Conservation (phyloP, 257 asterid genomes). For the Solanum sparsipilum region DNA sequence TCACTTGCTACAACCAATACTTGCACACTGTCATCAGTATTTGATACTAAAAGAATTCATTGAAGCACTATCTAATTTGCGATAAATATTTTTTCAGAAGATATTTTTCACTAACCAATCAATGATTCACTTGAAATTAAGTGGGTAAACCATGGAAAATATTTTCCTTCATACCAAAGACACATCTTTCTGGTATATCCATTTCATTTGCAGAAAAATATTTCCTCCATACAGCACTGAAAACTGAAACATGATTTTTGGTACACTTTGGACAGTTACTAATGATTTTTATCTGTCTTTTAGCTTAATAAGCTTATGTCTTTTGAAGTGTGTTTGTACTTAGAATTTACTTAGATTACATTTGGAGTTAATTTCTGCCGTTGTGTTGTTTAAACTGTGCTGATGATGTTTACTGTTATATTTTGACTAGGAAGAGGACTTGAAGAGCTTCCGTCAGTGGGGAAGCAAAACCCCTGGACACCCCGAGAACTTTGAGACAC, state of each 20-base stretch:
- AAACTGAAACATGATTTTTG: background rate
- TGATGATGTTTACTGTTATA: background rate
- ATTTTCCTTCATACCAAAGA: background rate
- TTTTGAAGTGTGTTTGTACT: background rate
- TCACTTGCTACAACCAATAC: background rate
- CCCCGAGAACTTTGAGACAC: conserved; percentile 86
- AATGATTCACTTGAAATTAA: background rate
- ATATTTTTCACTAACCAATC: background rate
- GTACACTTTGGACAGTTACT: background rate
- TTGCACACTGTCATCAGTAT: background rate
- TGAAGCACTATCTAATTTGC: background rate
- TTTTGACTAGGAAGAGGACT: conserved; percentile 58
- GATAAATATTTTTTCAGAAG: background rate
- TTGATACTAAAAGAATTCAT: background rate
- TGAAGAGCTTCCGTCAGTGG: conserved; percentile 80
- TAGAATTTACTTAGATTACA: background rate
- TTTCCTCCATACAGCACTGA: background rate
- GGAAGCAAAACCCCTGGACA: conserved; percentile 86
- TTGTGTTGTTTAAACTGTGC: background rate
- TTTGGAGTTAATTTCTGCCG: background rate
- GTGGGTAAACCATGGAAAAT: background rate
- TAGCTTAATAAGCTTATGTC: background rate
- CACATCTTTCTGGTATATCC: background rate
- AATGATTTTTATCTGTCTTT: background rate
- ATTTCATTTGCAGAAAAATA: background rate